phyloP scores from a whole-genome alignment of 257 asterid species.

The Primulina eburnea region DNA sequence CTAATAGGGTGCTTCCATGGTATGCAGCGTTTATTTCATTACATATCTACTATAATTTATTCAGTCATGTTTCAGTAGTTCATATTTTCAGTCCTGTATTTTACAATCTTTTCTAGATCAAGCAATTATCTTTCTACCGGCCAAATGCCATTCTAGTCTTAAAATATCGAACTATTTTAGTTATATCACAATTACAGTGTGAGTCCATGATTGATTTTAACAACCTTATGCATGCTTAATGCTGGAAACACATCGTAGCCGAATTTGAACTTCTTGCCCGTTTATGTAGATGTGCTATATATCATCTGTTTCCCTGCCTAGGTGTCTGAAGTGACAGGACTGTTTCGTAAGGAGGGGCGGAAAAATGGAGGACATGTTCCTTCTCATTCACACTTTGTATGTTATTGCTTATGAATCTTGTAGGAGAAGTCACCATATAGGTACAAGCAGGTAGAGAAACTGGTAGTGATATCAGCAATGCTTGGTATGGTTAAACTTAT shows the following conservation, averaged over 20 bases:
- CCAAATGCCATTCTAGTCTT: too few species aligned
- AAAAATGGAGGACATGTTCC: background rate
- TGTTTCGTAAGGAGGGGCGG: background rate
- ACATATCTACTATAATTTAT: conserved; percentile 1
- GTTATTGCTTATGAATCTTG: background rate
- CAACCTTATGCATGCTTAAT: background rate
- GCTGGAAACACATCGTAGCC: background rate
- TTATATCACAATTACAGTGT: too few species aligned
- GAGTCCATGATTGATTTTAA: background rate
- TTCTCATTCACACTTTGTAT: background rate
- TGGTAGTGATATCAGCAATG: background rate
- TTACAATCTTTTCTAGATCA: background rate
- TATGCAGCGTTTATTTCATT: conserved; percentile 28
- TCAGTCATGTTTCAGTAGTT: background rate
- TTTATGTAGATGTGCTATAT: background rate
- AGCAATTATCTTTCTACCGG: background rate
- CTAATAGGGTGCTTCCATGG: conserved; percentile 78
- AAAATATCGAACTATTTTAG: too few species aligned
- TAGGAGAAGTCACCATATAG: background rate
- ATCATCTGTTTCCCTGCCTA: background rate
- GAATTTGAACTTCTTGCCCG: background rate
- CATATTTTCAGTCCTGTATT: conserved; percentile 3
- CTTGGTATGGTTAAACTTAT: background rate
- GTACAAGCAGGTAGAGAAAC: background rate
- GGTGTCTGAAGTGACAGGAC: background rate